Evolutionary conservation across 805 yeast genomes (phyloP), one percentile per base, ranked within the genome.

Genomic region (Pichia deserticola): DNA sequence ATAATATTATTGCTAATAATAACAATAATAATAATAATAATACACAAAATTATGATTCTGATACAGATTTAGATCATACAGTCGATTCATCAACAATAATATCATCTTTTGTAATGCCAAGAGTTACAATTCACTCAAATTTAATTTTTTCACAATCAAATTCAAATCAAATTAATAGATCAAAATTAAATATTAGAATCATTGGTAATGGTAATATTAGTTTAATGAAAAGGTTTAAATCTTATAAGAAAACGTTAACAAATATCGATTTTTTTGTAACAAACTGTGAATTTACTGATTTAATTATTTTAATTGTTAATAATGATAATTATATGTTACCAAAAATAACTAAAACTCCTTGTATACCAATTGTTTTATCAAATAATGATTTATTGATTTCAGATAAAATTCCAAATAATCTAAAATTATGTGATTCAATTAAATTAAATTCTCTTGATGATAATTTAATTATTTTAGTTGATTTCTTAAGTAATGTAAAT

Each of bases 91-190:
- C 69, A 15, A 58, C 65, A 2, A 58, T 62, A 7, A 55, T 58
- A 11, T 69, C 71, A 3, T 65, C 70, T 1, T 68, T 68, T 54
- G 64, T 67, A 15, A 68, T 68, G 72, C 72, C 72, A 1, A 56
- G 63, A 36, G 67, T 68, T 11, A 63, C 69, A 5, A 50, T 66
- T 9, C 49, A 29, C n/a, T 44, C 52, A 30, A 47, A 33, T 33
- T 12, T 44, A 5, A 20, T 20, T 12, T 27, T 15, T 7, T 29
- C 40, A 29, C 33, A 34, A 25, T 29, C 29, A 30, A 32, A 20
- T 30, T 32, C 40, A 2, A 47, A 62, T 27, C 13, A 11, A 27
- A 20, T 27, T 29, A 25, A 28, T 36, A 43, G 45, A 27, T 34
- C 30, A 10, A 10, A 6, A 5, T n/a, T 43, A 10, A 57, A 57